These are phyloP conservation scores for Euryodendron excelsum DNA, from an alignment of 148 eudicot species.

Conservation along the genomic window DNA sequence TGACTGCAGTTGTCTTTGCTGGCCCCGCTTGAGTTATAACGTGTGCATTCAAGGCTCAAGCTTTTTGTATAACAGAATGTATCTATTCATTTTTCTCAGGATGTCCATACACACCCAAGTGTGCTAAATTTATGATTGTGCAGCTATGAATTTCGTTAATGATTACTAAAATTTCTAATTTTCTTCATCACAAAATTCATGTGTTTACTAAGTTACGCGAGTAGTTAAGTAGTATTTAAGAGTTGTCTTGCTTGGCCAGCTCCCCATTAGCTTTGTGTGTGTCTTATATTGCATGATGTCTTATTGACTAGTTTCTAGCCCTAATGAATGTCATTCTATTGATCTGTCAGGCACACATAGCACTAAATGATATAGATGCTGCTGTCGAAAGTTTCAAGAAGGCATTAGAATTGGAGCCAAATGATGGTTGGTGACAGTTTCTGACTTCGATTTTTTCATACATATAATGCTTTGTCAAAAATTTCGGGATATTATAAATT, in stretches of 20 bases:
- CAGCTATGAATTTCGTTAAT: too few relatives aligned
- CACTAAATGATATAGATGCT: conserved; percentile 86
- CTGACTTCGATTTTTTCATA: neutral
- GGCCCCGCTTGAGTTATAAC: too few relatives aligned
- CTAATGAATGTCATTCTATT: neutral
- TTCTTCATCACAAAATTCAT: neutral
- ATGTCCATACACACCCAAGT: too few relatives aligned
- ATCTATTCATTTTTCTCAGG: too few relatives aligned
- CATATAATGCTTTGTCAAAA: too few relatives aligned
- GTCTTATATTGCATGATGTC: neutral
- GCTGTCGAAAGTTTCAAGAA: conserved; percentile 78
- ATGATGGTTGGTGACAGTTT: conserved; percentile 55
- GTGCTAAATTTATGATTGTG: too few relatives aligned
- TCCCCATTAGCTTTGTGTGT: neutral
- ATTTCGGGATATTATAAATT: too few relatives aligned
- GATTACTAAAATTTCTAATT: neutral
- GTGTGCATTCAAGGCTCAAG: too few relatives aligned
- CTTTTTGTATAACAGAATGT: neutral
- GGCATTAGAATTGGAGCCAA: conserved; percentile 83
- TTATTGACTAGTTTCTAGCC: neutral
- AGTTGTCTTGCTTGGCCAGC: neutral
- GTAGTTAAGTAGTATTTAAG: too few relatives aligned
- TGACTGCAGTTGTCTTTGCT: too few relatives aligned
- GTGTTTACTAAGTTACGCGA: too few relatives aligned
- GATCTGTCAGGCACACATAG: conserved; percentile 64